Evolutionary conservation across 495 filamentous ascomycete species (phyloP).

Genomic region (Terfezia boudieri): DNA sequence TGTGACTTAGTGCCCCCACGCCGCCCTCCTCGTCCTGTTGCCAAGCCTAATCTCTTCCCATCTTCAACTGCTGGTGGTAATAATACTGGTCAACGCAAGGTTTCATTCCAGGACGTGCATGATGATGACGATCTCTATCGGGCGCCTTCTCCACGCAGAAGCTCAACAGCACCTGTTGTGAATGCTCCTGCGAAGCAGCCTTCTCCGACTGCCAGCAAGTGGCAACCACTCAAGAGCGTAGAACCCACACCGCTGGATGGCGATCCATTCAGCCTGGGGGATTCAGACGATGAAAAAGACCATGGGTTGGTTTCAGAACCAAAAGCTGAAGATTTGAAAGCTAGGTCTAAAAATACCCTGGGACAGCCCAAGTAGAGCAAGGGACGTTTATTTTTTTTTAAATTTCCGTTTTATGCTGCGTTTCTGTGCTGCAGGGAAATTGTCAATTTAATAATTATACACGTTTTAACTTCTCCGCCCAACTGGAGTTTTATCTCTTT

Average conservation of each 20-base stretch:
- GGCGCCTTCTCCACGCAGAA: conserved; percentile 30
- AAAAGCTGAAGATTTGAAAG: background rate
- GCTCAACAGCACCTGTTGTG: conserved; percentile 6
- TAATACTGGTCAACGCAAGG: conserved; percentile 35
- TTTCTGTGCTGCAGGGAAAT: too few species aligned
- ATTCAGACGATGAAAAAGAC: conserved; percentile 90
- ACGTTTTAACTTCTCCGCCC: too few species aligned
- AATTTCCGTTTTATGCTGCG: too few species aligned
- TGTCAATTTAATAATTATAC: too few species aligned
- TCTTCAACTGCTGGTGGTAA: conserved; percentile 33
- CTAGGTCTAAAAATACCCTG: background rate
- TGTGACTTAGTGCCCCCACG: conserved; percentile 16
- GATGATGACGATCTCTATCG: conserved; percentile 61
- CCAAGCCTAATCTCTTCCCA: conserved; percentile 64
- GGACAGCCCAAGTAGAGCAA: too few species aligned
- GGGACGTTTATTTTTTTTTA: too few species aligned
- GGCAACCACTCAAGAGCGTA: conserved; percentile 77
- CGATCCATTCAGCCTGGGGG: conserved; percentile 88
- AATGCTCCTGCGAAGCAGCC: conserved; percentile 12
- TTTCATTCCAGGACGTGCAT: conserved; percentile 51
- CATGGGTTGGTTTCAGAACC: conserved; percentile 22
- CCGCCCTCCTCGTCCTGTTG: conserved; percentile 38
- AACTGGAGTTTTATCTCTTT: too few species aligned
- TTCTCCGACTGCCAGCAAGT: conserved; percentile 38
- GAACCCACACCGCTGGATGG: conserved; percentile 82